Base-by-base conservation (phyloP, 192 early-diverging fungal genomes). In the Backusella psychrophila region DNA sequence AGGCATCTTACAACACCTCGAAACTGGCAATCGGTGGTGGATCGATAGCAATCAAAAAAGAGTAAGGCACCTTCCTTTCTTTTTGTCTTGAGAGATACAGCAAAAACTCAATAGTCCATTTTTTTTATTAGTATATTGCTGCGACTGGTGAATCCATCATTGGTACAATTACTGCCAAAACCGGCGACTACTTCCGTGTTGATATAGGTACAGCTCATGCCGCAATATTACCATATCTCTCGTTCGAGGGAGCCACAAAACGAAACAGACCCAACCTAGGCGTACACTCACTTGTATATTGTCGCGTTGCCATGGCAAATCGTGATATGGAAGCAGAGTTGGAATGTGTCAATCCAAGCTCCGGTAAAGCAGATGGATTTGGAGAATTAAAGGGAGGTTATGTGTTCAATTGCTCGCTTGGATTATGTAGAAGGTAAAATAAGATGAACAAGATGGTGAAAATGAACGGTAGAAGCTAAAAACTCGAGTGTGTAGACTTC, bases 241-340 rank as follows among this genome's bases (percentile, higher is more conserved):
- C 98, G 0, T 99, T 99, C 78, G 97, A 98, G 81, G 96, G 95
- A 23, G 97, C 96, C 1, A 96, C 94, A 6, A 96, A 95, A 78
- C 87, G 94, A 71, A 97, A 96, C 85, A 88, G 89, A 78, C 98
- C 98, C 36, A 94, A 92, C 68, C 77, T 98, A 66, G 86, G 88
- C 82, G 79, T 93, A 15, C 95, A 94, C 12, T 79, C 90, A 21
- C 78, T 95, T 9, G 89, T 99, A 3, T 99, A 96, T 76, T 95
- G 89, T 17, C 89, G 95, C 35, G 88, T 99, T 4, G 78, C 87
- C 8, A 80, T 96, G 39, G 97, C 98, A 34, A 94, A 98, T 85
- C 92, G 90, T 75, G 95, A 98, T 83, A 97, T 99, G 96, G 97
- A 99, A 49, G 94, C 98, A 11, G 98, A 99, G 75, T 78, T 99